A percentile compares a stretch with the other conserved stretches of the same genome.
Conservation (phyloP, 164 flowering plant species). For the Vitis vinifera region DNA sequence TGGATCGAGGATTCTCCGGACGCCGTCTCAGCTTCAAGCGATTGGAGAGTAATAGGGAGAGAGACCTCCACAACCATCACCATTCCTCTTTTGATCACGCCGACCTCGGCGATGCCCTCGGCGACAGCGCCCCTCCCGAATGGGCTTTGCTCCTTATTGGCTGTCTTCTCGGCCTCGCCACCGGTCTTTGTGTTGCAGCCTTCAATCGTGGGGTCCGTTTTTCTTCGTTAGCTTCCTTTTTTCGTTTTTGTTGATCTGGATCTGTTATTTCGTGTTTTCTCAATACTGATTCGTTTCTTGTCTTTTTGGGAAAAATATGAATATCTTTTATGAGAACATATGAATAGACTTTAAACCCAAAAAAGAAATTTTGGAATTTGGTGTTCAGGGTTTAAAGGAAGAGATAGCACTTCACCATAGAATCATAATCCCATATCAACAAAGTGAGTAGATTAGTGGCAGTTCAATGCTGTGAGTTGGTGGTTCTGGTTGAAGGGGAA, state of each 20-base stretch:
- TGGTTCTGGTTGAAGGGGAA: not conserved
- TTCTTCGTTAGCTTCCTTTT: not conserved
- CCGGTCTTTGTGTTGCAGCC: constrained; percentile 89
- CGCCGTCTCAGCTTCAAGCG: constrained; percentile 36
- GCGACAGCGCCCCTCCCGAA: constrained; percentile 87
- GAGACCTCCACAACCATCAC: constrained; percentile 3
- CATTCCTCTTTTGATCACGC: constrained; percentile 4
- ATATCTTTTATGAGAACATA: too few relatives aligned
- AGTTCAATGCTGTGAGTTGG: too few relatives aligned
- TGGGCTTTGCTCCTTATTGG: constrained; percentile 95
- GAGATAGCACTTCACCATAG: too few relatives aligned
- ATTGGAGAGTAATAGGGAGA: constrained; percentile 6
- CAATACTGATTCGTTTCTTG: not conserved
- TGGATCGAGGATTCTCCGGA: constrained; percentile 31
- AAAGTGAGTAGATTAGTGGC: too few relatives aligned
- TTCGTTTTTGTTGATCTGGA: not conserved
- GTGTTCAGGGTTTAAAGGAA: too few relatives aligned
- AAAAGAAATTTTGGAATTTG: too few relatives aligned
- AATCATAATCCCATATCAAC: too few relatives aligned
- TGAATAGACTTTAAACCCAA: too few relatives aligned
- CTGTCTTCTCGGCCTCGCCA: constrained; percentile 94
- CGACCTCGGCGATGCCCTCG: constrained; percentile 43
- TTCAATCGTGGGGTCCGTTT: constrained; percentile 76
- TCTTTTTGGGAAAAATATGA: not conserved
- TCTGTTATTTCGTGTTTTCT: not conserved